These are phyloP conservation scores for Skeletonema potamos DNA, from an alignment of 108 stramenopile species.

Conservation along the genomic window DNA sequence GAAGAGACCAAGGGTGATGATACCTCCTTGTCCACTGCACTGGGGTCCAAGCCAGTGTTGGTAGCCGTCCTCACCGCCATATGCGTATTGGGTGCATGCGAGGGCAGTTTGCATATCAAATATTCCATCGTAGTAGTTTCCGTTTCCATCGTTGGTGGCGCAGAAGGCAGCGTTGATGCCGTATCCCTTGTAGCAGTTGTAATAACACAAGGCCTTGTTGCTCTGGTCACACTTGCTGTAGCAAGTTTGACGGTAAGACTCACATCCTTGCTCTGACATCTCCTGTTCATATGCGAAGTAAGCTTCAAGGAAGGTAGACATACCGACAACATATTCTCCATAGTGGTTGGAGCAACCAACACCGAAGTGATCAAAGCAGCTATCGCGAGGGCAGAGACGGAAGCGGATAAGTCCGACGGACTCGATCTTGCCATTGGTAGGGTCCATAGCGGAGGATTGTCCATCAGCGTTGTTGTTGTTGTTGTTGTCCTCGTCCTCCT, in stretches of 20 bases:
- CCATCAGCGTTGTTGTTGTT: conserved; percentile 55
- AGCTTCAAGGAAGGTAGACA: conserved; percentile 70
- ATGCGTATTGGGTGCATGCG: conserved; percentile 27
- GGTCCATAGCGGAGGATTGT: conserved; percentile 38
- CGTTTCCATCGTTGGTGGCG: conserved; percentile 13
- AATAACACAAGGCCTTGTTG: conserved; percentile 41
- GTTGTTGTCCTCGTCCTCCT: conserved; percentile 32
- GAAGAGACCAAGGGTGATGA: conserved; percentile 79
- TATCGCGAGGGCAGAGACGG: conserved; percentile 77
- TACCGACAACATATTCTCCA: conserved; percentile 85
- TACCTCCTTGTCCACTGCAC: conserved; percentile 83
- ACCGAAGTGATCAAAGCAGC: conserved; percentile 47
- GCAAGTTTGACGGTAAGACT: conserved; percentile 44
- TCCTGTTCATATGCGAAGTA: conserved; percentile 51
- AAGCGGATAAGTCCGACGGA: conserved; percentile 82
- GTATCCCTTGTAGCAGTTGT: conserved; percentile 44
- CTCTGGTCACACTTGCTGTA: conserved; percentile 45
- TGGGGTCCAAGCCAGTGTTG: conserved; percentile 83
- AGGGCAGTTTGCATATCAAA: conserved; percentile 15
- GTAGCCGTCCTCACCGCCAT: conserved; percentile 36
- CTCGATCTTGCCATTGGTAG: conserved; percentile 54
- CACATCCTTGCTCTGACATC: conserved; percentile 43
- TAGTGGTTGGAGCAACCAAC: conserved; percentile 66
- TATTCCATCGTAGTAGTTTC: conserved; percentile 17
- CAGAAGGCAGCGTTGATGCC: conserved; percentile 37